phyloP scores from a whole-genome alignment of 2,329 filamentous ascomycete species.

The Aurifilum marmelostoma region DNA sequence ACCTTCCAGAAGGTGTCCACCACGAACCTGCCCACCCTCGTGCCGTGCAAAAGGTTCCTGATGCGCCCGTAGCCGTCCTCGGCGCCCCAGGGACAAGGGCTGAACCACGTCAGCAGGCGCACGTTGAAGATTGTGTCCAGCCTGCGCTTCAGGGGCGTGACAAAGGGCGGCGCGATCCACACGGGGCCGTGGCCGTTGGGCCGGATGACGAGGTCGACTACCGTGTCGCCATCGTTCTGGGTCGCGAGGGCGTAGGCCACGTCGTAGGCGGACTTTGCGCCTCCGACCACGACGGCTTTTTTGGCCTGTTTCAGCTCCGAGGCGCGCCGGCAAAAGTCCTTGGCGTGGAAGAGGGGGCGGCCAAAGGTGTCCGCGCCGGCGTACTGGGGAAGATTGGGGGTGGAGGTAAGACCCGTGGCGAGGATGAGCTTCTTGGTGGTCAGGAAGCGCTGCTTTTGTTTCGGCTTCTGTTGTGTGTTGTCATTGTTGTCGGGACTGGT shows the following conservation, averaged over 20 bases:
- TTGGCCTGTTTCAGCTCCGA: slow-evolving; percentile 39
- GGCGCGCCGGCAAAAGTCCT: slow-evolving; percentile 43
- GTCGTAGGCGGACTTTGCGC: slow-evolving; percentile 62
- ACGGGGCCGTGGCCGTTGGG: slow-evolving; percentile 55
- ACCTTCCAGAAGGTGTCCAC: slow-evolving; percentile 54
- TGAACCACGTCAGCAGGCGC: slow-evolving; percentile 66
- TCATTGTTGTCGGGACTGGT: slow-evolving; percentile 3
- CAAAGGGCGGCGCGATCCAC: slow-evolving; percentile 58
- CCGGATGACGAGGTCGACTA: slow-evolving; percentile 58
- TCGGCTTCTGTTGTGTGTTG: background rate
- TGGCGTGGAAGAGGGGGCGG: slow-evolving; percentile 47
- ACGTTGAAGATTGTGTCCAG: slow-evolving; percentile 58
- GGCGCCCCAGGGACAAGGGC: slow-evolving; percentile 66
- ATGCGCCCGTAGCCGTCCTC: slow-evolving; percentile 55
- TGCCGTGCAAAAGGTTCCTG: slow-evolving; percentile 54
- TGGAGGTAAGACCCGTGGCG: slow-evolving; percentile 54
- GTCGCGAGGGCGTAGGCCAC: slow-evolving; percentile 56
- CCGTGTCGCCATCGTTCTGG: slow-evolving; percentile 45
- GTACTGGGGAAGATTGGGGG: slow-evolving; percentile 46
- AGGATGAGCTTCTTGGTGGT: slow-evolving; percentile 48
- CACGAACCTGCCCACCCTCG: slow-evolving; percentile 50
- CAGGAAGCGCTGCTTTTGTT: slow-evolving; percentile 26
- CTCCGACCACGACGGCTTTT: slow-evolving; percentile 54
- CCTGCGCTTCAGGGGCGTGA: slow-evolving; percentile 63
- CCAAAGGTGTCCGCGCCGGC: slow-evolving; percentile 42